Evolutionary conservation across 768 basidiomycete species (phyloP).

Genomic region (Agaricus subrufescens): DNA sequence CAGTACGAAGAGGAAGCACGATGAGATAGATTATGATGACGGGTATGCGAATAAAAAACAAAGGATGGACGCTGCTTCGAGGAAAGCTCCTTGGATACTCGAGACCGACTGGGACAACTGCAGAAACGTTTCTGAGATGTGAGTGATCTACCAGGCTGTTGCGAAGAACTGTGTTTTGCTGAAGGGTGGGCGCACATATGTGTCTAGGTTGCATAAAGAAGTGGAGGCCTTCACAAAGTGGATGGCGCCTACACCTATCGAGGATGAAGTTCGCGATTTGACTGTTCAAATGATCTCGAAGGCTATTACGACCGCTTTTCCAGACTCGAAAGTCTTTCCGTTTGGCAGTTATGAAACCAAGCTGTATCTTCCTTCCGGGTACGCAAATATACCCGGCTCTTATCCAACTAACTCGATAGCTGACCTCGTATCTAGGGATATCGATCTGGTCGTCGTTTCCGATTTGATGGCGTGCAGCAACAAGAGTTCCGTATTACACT

Average conservation of each 20-base stretch:
- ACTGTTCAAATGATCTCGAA: slow-evolving; percentile 66
- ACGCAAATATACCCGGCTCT: slow-evolving; percentile 21
- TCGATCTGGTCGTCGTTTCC: slow-evolving; percentile 90
- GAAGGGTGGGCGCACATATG: slow-evolving; percentile 10
- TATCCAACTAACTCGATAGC: not conserved
- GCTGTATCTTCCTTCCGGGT: slow-evolving; percentile 92
- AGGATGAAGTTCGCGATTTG: slow-evolving; percentile 80
- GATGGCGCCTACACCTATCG: slow-evolving; percentile 81
- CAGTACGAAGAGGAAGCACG: slow-evolving; percentile 15
- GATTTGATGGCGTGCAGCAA: slow-evolving; percentile 66
- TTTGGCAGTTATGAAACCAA: slow-evolving; percentile 95
- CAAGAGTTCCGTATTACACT: slow-evolving; percentile 65
- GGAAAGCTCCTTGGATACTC: slow-evolving; percentile 67
- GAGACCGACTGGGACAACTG: slow-evolving; percentile 70
- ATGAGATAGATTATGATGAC: slow-evolving; percentile 39
- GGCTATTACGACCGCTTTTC: slow-evolving; percentile 60
- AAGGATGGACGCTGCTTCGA: slow-evolving; percentile 43
- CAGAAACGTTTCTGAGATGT: slow-evolving; percentile 83
- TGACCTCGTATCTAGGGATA: slow-evolving; percentile 56
- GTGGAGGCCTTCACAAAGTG: slow-evolving; percentile 81
- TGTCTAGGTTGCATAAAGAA: slow-evolving; percentile 74
- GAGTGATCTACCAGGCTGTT: slow-evolving; percentile 23
- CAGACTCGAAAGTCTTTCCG: slow-evolving; percentile 75
- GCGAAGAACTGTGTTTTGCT: not conserved
- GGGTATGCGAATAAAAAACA: slow-evolving; percentile 51